Conservation (phyloP, 768 basidiomycete genomes). For the Suillus paluster region DNA sequence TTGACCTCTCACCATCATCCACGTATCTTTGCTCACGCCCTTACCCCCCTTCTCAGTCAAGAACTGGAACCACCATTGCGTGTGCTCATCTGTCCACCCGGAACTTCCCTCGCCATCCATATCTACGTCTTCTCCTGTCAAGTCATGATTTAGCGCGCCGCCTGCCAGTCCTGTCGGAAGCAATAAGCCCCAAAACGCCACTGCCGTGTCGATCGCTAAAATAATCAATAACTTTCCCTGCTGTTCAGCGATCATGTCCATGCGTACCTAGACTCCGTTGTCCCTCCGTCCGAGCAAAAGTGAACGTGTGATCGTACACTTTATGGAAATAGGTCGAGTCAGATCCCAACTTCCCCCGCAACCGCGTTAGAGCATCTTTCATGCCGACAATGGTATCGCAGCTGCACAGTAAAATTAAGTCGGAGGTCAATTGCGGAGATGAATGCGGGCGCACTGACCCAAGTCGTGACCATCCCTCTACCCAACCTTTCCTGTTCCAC, state of each 20-base stretch:
- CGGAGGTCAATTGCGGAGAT: conserved; percentile 5
- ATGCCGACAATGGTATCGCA: conserved; percentile 69
- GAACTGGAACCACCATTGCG: conserved; percentile 81
- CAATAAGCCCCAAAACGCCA: conserved; percentile 79
- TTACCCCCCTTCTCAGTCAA: conserved; percentile 63
- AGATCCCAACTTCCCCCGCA: conserved; percentile 63
- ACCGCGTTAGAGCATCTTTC: conserved; percentile 53
- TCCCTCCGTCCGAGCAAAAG: conserved; percentile 74
- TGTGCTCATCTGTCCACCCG: conserved; percentile 69
- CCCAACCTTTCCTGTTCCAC: conserved; percentile 75
- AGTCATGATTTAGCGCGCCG: conserved; percentile 59
- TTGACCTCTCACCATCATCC: conserved; percentile 68
- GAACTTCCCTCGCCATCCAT: conserved; percentile 46
- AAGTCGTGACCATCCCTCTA: conserved; percentile 78
- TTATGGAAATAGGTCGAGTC: conserved; percentile 73
- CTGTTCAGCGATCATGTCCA: neutral
- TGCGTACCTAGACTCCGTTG: conserved; percentile 77
- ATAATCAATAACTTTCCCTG: neutral
- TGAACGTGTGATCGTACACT: conserved; percentile 83
- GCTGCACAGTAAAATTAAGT: conserved; percentile 37
- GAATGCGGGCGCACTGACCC: conserved; percentile 50
- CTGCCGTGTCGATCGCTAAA: conserved; percentile 69
- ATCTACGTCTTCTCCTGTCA: conserved; percentile 48
- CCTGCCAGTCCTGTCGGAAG: conserved; percentile 72
- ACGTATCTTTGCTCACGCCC: conserved; percentile 88